phyloP scores from a whole-genome alignment of 2,329 filamentous ascomycete species.

The Colletotrichum gigasporum region DNA sequence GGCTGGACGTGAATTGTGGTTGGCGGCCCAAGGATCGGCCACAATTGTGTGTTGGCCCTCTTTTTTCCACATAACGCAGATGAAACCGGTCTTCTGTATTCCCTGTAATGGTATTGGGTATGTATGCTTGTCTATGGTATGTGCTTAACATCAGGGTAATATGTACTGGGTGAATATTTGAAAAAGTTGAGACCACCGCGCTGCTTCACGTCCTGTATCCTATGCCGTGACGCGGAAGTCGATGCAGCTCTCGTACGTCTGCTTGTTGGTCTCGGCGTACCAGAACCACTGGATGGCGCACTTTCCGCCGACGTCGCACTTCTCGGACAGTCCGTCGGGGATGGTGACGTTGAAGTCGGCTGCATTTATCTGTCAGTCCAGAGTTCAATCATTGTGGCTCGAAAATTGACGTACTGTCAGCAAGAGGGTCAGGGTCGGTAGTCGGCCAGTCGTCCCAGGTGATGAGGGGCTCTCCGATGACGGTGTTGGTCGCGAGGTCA shows the following conservation, averaged over 20 bases:
- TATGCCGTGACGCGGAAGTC: conserved; percentile 54
- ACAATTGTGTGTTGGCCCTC: too few species aligned
- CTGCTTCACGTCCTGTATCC: not conserved
- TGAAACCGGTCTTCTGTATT: too few species aligned
- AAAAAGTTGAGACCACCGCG: not conserved
- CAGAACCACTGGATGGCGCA: conserved; percentile 69
- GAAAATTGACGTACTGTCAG: conserved; percentile 35
- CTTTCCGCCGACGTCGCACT: conserved; percentile 59
- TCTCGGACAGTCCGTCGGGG: conserved; percentile 52
- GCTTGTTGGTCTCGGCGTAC: conserved; percentile 62
- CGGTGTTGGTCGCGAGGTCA: conserved; percentile 52
- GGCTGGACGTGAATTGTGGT: too few species aligned
- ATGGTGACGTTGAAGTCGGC: conserved; percentile 64
- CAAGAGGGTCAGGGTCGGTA: conserved; percentile 29
- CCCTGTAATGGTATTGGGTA: too few species aligned
- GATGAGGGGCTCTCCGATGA: conserved; percentile 59
- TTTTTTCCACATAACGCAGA: too few species aligned
- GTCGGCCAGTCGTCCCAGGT: conserved; percentile 46
- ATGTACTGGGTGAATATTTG: conserved; percentile 9
- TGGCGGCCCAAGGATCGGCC: too few species aligned
- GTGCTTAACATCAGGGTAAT: conserved; percentile 1
- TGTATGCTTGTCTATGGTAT: not conserved
- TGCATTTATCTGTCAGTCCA: conserved; percentile 38
- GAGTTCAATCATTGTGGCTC: conserved; percentile 43
- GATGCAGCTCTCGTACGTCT: conserved; percentile 72